Conservation (phyloP, 2,329 filamentous ascomycete genomes). For the Botrytis galanthina region DNA sequence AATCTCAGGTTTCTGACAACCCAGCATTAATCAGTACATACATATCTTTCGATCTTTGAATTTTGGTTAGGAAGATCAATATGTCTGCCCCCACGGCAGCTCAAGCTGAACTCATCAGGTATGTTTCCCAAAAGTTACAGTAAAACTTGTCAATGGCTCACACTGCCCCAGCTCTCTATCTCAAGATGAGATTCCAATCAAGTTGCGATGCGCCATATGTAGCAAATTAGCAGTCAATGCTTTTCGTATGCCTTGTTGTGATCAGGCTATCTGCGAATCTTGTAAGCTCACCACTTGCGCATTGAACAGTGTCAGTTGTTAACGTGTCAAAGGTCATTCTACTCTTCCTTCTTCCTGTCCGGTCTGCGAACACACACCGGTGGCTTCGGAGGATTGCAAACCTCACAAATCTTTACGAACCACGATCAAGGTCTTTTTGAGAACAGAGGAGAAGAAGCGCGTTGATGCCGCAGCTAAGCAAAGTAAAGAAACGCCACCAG, state of each 20-base stretch:
- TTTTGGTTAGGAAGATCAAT: conserved; percentile 7
- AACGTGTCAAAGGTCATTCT: conserved; percentile 59
- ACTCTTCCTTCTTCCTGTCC: conserved; percentile 78
- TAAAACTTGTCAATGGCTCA: conserved; percentile 22
- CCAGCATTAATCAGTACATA: conserved; percentile 2
- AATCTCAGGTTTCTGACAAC: not conserved
- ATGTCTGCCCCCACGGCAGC: conserved; percentile 37
- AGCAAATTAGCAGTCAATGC: conserved; percentile 88
- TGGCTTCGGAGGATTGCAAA: conserved; percentile 82
- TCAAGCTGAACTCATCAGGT: conserved; percentile 40
- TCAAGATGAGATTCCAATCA: conserved; percentile 83
- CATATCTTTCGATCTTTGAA: not conserved
- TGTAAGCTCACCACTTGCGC: conserved; percentile 53
- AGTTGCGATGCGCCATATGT: conserved; percentile 91
- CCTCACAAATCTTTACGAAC: conserved; percentile 88
- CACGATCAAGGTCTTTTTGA: conserved; percentile 86
- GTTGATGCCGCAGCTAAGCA: conserved; percentile 57
- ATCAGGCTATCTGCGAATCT: conserved; percentile 86
- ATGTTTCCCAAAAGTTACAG: conserved; percentile 9
- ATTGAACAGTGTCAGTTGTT: not conserved
- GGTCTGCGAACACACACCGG: conserved; percentile 86
- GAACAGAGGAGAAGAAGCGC: conserved; percentile 87
- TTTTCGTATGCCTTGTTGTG: conserved; percentile 89
- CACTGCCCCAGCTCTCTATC: conserved; percentile 34
- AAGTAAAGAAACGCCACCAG: conserved; percentile 40